Conservation (phyloP, 371 early-diverging fungal genomes). For the Mucor mucedo region DNA sequence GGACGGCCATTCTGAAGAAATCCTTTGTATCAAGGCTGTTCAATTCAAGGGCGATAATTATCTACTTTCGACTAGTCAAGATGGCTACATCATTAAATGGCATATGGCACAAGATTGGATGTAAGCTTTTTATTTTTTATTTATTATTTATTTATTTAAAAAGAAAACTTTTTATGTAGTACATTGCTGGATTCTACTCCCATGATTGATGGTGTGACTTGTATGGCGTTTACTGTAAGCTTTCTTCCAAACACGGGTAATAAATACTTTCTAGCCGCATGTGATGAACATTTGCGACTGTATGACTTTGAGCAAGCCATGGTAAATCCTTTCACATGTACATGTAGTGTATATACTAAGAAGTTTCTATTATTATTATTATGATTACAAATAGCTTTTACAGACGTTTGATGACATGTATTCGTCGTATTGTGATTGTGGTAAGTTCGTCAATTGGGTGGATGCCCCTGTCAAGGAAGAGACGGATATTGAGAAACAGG, state of each 20-base stretch:
- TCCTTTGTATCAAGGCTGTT: constrained; percentile 79
- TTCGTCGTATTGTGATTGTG: constrained; percentile 91
- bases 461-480: constrained; percentile 40
- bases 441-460: constrained; percentile 76
- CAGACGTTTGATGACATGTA: constrained; percentile 83
- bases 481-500: constrained; percentile 7
- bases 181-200: constrained; percentile 59
- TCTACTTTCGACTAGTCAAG: constrained; percentile 87
- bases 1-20: constrained; percentile 87
- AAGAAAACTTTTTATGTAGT: constrained; percentile 2
- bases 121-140: constrained; percentile 11
- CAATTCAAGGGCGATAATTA: constrained; percentile 80
- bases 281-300: constrained; percentile 84
- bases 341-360: not conserved
- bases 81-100: constrained; percentile 92
- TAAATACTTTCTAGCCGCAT: constrained; percentile 87
- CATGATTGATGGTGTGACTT: constrained; percentile 84
- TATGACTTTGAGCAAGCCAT: constrained; percentile 86
- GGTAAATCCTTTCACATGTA: constrained; percentile 36
- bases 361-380: no score
- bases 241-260: constrained; percentile 94
- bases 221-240: constrained; percentile 93
- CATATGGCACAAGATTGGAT: constrained; percentile 78
- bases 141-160: not conserved
- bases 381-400: constrained; percentile 49